These are phyloP conservation scores for Chalciporus sp. DNA, from an alignment of 1,284 basidiomycete genomes.

Conservation along the genomic window DNA sequence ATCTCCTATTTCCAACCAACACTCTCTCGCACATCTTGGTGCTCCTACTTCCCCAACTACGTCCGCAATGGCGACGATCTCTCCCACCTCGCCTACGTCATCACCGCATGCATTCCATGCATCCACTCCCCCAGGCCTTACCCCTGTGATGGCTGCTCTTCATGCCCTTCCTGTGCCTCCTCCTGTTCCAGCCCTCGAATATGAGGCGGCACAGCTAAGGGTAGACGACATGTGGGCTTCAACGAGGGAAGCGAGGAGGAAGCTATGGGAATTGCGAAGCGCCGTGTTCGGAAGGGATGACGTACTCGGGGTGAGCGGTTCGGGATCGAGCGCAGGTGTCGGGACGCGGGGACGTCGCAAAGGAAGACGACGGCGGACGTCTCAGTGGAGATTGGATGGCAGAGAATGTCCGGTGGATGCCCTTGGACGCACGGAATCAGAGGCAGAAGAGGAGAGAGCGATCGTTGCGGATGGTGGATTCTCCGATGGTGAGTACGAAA, in stretches of 20 bases:
- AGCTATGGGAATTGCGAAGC: conserved; percentile 62
- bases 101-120: conserved; percentile 2
- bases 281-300: conserved; percentile 35
- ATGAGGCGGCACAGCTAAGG: conserved; percentile 70
- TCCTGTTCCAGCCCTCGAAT: conserved; percentile 66
- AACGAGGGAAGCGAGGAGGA: conserved; percentile 59
- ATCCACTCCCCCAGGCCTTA: conserved; percentile 5
- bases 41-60: not conserved
- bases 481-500: conserved; percentile 40
- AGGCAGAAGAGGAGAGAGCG: conserved; percentile 68
- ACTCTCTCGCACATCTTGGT: conserved; percentile 3
- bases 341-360: conserved; percentile 24
- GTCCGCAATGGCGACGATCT: not conserved
- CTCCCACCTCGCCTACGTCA: conserved; percentile 6
- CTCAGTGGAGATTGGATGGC: conserved; percentile 73
- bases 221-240: conserved; percentile 66
- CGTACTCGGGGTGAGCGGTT: conserved; percentile 20
- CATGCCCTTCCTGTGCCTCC: conserved; percentile 27
- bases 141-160: conserved; percentile 26
- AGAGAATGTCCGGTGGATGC: conserved; percentile 61
- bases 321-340: conserved; percentile 40
- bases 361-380: conserved; percentile 31
- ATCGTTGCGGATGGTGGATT: conserved; percentile 27
- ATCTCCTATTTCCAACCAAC: conserved; percentile 35
- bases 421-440: conserved; percentile 70